phyloP scores from a whole-genome alignment of 257 asterid genomes.

The Jacaranda copaia region DNA sequence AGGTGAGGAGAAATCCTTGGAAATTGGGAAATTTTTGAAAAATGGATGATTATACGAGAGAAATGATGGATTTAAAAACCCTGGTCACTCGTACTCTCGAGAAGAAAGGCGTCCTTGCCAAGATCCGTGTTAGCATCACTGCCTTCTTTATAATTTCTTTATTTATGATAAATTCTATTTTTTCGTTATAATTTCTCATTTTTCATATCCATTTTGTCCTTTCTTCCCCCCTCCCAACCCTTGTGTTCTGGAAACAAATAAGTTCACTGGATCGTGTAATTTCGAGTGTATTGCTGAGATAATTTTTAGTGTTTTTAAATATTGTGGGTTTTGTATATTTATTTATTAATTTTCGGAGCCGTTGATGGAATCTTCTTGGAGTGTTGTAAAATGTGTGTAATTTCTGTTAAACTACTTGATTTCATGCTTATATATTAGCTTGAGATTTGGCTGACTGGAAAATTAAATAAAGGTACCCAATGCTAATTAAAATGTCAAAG shows the following conservation, averaged over 20 bases:
- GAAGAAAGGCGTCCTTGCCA: conserved; percentile 99
- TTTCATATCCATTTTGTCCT: neutral
- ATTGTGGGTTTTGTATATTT: neutral
- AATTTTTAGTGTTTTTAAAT: neutral
- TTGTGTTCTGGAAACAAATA: neutral
- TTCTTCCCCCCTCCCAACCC: too few relatives aligned
- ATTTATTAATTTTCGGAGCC: neutral
- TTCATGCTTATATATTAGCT: neutral
- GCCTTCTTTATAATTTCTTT: neutral
- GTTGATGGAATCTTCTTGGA: neutral
- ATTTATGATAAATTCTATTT: conserved; percentile 15
- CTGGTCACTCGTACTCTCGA: conserved; percentile 96
- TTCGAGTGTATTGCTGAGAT: conserved; percentile 3
- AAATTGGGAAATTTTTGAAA: conserved; percentile 19
- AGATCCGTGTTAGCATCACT: conserved; percentile 88
- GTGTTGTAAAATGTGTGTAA: neutral
- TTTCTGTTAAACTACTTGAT: conserved; percentile 1
- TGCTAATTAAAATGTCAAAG: conserved; percentile 14
- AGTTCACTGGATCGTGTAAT: conserved; percentile 18
- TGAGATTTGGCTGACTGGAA: conserved; percentile 20
- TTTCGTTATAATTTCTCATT: neutral
- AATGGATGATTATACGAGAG: conserved; percentile 97
- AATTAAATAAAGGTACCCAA: neutral
- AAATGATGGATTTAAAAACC: conserved; percentile 99
- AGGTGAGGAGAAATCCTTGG: conserved; percentile 39